Conservation (phyloP, 306 rosid genomes). For the Betula pendula region DNA sequence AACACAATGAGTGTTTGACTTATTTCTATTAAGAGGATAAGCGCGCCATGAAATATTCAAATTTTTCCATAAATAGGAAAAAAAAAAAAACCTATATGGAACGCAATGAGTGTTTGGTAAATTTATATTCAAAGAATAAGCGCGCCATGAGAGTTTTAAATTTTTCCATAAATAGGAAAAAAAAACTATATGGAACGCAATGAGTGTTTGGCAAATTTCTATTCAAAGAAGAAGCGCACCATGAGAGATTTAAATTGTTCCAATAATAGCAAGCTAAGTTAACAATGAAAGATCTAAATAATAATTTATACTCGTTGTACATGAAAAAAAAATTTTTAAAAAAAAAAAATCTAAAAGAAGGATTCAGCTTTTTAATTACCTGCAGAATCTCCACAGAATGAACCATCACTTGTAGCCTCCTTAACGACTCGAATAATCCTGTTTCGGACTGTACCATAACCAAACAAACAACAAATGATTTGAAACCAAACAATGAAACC, state of each 20-base stretch:
- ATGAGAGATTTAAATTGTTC: neutral
- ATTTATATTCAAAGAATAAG: neutral
- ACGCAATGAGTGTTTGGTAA: neutral
- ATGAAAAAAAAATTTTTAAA: neutral
- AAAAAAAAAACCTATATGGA: no score
- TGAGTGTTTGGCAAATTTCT: neutral
- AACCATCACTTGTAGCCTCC: conserved; percentile 30
- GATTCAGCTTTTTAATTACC: conserved; percentile 14
- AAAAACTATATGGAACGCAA: no score
- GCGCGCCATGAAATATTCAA: no score
- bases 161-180: neutral
- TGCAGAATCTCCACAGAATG: conserved; percentile 15
- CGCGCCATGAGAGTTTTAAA: neutral
- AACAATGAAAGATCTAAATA: neutral
- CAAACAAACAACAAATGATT: neutral
- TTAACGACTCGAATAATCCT: conserved; percentile 9
- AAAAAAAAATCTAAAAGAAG: no score
- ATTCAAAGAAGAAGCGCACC: neutral
- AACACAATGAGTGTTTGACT: no score
- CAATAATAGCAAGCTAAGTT: neutral
- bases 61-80: no score
- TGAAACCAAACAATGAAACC: neutral
- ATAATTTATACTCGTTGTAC: neutral
- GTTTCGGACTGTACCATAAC: conserved; percentile 23
- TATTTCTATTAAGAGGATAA: no score